Base-by-base conservation (phyloP, 345 rosid genomes). In the Dimocarpus longan region DNA sequence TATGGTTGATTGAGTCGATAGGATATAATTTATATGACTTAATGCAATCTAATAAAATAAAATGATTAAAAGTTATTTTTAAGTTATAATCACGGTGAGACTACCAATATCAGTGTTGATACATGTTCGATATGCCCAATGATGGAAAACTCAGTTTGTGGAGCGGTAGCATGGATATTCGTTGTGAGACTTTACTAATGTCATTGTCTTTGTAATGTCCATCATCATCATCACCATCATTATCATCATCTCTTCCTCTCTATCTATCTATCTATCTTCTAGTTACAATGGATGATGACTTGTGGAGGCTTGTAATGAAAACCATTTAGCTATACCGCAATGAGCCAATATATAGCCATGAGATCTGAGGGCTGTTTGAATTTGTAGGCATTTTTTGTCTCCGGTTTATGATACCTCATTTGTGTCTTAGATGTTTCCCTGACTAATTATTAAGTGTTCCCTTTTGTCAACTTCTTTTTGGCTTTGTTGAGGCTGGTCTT, bases 321-420 rank as follows among this genome's bases (percentile, higher is more conserved):
- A 75, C 66, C 71, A 73, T 16, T 67, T 37, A 12, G 59, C 67
- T 46, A 26, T 22, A 48, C 78, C 40, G 40, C 65, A 66, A 79
- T 82, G 85, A 82, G 65, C 64, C 0, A 42, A 24, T 39, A 32
- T 46, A 66, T 76, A 56, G 77, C 77, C 66, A 82, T 82, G 82
- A 74, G 80, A 78, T 82, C 80, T 82, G 82, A 82, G 82, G 85
- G 82, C 82, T 63, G 18, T 48, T 63, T 44, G n/a, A 10, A 9
- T 28, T 22, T 18, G 3, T 43, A 21, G 44, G 57, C 37, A 32
- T 32, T 32, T 26, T 59, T 37, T 43, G 37, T 42, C 21, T 5
- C 5, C 0, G 8, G 52, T 46, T 46, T 8, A 46, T 46, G 52
- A 46, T 46, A 10, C 10, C 52, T 2, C 10, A 46, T 7, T 46